Percentiles rank a stretch among this genome's conserved stretches.
Evolutionary conservation across 306 rosid species (phyloP).

Genomic region (Echinosophora koreensis): DNA sequence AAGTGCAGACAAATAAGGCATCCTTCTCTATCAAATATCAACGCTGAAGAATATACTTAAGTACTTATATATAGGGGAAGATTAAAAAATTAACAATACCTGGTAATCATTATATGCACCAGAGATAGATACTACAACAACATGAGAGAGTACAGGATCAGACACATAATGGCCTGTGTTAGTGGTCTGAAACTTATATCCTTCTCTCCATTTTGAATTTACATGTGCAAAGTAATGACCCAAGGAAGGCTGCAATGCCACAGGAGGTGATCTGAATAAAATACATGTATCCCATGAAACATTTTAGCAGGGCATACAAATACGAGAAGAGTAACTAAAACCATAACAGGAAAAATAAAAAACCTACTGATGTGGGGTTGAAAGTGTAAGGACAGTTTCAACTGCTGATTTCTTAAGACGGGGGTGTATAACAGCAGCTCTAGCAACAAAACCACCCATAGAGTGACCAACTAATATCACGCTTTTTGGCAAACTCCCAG

Average conservation of each 20-base stretch:
- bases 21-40: conserved; percentile 40
- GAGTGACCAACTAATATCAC: conserved; percentile 99
- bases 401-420: conserved; percentile 86
- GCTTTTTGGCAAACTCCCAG: conserved; percentile 81
- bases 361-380: conserved; percentile 94
- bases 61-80: conserved; percentile 13
- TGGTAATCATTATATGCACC: conserved; percentile 95
- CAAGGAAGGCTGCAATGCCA: conserved; percentile 96
- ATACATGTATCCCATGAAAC: conserved; percentile 55
- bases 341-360: conserved; percentile 9
- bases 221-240: conserved; percentile 84
- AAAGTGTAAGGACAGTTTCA: conserved; percentile 91
- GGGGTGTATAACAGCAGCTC: conserved; percentile 90
- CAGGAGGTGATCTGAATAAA: conserved; percentile 94
- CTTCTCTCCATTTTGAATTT: conserved; percentile 89
- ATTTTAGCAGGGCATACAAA: conserved; percentile 43
- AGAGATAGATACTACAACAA: conserved; percentile 87
- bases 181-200: conserved; percentile 73
- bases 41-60: conserved; percentile 14
- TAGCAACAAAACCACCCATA: conserved; percentile 99
- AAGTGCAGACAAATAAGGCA: conserved; percentile 36
- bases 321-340: conserved; percentile 37
- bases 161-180: conserved; percentile 70
- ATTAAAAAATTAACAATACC: conserved; percentile 54
- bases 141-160: conserved; percentile 77